Conservation (phyloP, 2,329 filamentous ascomycete species). For the Penicillium sp. region DNA sequence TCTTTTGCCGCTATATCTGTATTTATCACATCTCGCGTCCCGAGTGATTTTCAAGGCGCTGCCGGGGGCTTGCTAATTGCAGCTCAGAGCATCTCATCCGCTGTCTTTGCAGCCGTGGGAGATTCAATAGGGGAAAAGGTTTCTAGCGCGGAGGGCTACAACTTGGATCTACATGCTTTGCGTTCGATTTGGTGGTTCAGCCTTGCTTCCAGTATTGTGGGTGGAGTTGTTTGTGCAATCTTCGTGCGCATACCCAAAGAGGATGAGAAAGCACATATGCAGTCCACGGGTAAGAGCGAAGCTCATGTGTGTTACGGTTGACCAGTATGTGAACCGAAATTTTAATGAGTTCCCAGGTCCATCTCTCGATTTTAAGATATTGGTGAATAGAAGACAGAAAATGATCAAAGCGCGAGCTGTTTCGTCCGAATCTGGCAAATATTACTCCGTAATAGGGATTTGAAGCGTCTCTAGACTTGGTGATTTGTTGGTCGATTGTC, state of each 20-base stretch:
- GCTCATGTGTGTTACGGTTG: no score
- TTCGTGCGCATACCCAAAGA: neutral
- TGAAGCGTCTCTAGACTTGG: no score
- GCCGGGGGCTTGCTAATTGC: neutral
- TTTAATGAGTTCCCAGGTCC: no score
- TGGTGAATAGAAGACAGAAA: no score
- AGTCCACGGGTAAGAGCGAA: neutral
- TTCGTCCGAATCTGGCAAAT: no score
- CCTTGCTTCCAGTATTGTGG: neutral
- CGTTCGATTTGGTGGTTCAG: neutral
- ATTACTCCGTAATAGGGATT: no score
- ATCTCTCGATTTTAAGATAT: no score
- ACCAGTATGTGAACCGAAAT: no score
- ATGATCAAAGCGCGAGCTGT: no score
- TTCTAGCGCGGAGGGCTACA: neutral
- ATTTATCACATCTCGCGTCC: neutral
- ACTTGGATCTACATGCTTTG: neutral
- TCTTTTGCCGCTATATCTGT: neutral
- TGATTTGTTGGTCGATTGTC: no score
- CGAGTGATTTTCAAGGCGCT: neutral
- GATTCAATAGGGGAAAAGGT: neutral
- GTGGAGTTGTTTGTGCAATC: neutral
- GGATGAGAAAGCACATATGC: neutral
- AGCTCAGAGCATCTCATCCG: neutral
- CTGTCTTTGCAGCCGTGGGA: neutral